Conservation (phyloP, 805 yeast genomes). For the Metschnikowia colocasiae region DNA sequence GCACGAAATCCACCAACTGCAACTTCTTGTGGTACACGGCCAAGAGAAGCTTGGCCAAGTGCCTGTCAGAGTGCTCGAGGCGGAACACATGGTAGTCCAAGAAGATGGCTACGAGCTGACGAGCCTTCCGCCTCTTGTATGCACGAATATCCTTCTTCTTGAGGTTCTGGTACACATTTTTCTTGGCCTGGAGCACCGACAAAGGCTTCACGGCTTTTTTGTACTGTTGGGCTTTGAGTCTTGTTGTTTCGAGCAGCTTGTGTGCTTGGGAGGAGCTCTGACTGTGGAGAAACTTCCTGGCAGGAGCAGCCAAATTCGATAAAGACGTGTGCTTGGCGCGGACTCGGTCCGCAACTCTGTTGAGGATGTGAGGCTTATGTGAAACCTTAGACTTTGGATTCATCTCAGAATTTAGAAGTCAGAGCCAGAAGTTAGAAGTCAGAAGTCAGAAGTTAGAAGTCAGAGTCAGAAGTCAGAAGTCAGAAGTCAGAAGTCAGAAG, state of each 20-base stretch:
- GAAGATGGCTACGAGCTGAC: neutral
- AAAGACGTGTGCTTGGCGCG: neutral
- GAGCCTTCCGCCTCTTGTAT: neutral
- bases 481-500: no score
- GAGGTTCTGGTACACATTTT: neutral
- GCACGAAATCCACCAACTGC: neutral
- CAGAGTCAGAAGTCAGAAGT: no score
- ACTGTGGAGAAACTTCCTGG: neutral
- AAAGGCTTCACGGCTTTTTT: neutral
- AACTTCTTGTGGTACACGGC: neutral
- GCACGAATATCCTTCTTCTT: neutral
- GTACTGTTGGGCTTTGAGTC: neutral
- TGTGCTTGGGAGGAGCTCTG: neutral
- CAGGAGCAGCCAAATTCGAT: neutral
- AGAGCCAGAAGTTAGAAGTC: no score
- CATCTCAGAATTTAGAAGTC: no score
- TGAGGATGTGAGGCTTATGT: neutral
- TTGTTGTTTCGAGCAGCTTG: neutral
- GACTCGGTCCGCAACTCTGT: neutral
- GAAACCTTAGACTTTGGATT: neutral
- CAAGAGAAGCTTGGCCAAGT: neutral
- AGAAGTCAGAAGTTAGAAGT: no score
- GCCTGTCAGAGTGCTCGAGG: neutral
- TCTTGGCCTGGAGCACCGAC: neutral
- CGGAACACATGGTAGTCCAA: neutral